Conservation (phyloP, 495 filamentous ascomycete genomes). For the Geoglossum glabrum region DNA sequence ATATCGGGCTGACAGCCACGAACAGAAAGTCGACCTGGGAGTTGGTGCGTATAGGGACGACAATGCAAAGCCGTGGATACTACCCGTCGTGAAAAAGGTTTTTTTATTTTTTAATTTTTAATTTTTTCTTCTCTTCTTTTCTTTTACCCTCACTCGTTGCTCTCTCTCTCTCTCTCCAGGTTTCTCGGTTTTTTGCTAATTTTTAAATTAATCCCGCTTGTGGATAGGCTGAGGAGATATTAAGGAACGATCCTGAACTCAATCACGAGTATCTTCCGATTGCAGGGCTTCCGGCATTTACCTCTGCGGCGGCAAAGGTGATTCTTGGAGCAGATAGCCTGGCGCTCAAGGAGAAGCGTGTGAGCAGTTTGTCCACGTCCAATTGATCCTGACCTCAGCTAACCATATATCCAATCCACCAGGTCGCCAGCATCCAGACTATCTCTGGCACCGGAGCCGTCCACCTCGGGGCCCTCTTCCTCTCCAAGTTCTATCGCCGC, state of each 20-base stretch:
- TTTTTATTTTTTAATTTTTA: conserved; percentile 1
- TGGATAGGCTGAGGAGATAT: conserved; percentile 63
- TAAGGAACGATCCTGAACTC: conserved; percentile 68
- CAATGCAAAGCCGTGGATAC: conserved; percentile 78
- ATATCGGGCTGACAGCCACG: conserved; percentile 61
- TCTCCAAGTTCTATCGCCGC: conserved; percentile 52
- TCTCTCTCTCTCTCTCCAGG: neutral
- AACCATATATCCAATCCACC: neutral
- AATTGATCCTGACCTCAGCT: neutral
- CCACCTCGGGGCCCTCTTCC: conserved; percentile 73
- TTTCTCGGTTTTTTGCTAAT: neutral
- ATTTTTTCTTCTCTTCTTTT: neutral
- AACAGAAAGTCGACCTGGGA: conserved; percentile 85
- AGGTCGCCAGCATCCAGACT: conserved; percentile 47
- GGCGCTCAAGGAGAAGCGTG: conserved; percentile 66
- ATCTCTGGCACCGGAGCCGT: conserved; percentile 87
- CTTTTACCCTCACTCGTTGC: neutral
- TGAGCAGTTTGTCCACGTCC: conserved; percentile 16
- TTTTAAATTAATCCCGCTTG: neutral
- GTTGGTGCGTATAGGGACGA: conserved; percentile 94
- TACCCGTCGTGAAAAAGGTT: conserved; percentile 96
- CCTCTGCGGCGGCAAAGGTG: conserved; percentile 70
- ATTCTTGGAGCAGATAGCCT: conserved; percentile 65
- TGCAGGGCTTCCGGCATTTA: conserved; percentile 67
- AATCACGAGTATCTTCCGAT: conserved; percentile 99